Evolutionary conservation across 2,329 filamentous ascomycete species (phyloP).

Genomic region (Cryphonectria nitschkei): DNA sequence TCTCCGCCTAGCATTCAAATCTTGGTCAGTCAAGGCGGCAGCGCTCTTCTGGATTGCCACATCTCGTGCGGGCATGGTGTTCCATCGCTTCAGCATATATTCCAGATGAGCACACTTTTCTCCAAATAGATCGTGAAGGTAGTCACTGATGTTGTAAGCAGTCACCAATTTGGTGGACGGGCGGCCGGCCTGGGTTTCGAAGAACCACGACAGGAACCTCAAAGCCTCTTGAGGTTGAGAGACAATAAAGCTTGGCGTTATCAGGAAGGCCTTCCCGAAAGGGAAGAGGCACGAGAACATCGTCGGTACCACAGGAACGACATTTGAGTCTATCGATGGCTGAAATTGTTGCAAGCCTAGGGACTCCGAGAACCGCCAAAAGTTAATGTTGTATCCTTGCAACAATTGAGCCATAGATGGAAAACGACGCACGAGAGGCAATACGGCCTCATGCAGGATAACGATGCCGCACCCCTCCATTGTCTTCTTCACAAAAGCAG

Average conservation of each 20-base stretch:
- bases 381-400: constrained; percentile 34
- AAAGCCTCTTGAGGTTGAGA: constrained; percentile 47
- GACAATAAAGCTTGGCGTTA: constrained; percentile 55
- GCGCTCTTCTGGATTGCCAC: constrained; percentile 16
- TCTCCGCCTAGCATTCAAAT: constrained; percentile 23
- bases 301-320: neutral
- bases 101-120: constrained; percentile 38
- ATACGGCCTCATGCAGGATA: constrained; percentile 51
- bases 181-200: constrained; percentile 31
- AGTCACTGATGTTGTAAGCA: constrained; percentile 41
- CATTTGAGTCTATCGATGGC: constrained; percentile 34
- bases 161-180: constrained; percentile 40
- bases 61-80: constrained; percentile 15
- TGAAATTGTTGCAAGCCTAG: constrained; percentile 35
- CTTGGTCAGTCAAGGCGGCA: constrained; percentile 22
- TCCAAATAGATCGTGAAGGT: constrained; percentile 40
- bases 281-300: constrained; percentile 46
- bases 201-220: constrained; percentile 48
- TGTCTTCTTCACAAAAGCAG: constrained; percentile 42
- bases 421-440: constrained; percentile 44
- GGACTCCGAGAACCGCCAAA: constrained; percentile 48
- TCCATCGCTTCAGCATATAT: constrained; percentile 25
- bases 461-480: constrained; percentile 38
- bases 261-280: constrained; percentile 47
- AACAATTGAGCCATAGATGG: constrained; percentile 44